phyloP scores from a whole-genome alignment of 345 rosid species.

The Populus tremula region DNA sequence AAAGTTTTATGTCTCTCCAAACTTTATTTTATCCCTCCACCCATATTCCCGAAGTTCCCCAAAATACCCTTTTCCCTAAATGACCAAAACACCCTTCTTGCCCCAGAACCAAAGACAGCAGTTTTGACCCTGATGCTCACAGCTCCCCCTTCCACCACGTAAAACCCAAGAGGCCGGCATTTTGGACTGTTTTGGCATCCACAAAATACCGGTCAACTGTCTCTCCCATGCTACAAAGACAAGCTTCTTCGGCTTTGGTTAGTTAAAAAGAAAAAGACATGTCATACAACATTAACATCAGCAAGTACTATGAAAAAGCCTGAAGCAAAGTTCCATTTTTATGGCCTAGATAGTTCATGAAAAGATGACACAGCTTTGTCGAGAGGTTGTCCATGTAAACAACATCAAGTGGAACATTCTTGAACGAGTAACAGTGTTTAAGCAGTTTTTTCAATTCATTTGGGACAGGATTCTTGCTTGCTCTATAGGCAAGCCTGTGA shows the following conservation, averaged over 20 bases:
- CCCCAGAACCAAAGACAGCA: background rate
- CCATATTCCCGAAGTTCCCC: conserved; percentile 1
- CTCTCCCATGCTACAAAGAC: background rate
- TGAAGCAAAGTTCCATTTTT: conserved; percentile 16
- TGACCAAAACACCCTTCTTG: conserved; percentile 11
- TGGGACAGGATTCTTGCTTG: conserved; percentile 84
- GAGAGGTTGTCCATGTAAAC: conserved; percentile 50
- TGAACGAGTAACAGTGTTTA: conserved; percentile 54
- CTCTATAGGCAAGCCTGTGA: conserved; percentile 52
- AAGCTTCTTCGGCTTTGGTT: background rate
- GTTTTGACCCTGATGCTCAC: conserved; percentile 30
- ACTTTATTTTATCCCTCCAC: background rate
- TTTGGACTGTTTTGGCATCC: conserved; percentile 32
- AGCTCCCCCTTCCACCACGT: conserved; percentile 10
- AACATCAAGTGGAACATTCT: conserved; percentile 54
- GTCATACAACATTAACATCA: background rate
- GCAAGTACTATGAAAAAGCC: conserved; percentile 8
- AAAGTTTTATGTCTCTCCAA: background rate
- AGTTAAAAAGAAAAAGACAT: conserved; percentile 12
- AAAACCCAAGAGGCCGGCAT: conserved; percentile 45
- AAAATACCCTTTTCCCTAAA: conserved; percentile 7
- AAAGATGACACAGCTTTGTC: conserved; percentile 56
- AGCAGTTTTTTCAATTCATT: conserved; percentile 57
- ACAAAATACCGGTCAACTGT: conserved; percentile 47
- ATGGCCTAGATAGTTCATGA: conserved; percentile 43